A percentile compares a stretch with the other conserved stretches of the same genome.
Evolutionary conservation across 805 yeast genomes (phyloP).

Genomic region (Torulaspora franciscae): DNA sequence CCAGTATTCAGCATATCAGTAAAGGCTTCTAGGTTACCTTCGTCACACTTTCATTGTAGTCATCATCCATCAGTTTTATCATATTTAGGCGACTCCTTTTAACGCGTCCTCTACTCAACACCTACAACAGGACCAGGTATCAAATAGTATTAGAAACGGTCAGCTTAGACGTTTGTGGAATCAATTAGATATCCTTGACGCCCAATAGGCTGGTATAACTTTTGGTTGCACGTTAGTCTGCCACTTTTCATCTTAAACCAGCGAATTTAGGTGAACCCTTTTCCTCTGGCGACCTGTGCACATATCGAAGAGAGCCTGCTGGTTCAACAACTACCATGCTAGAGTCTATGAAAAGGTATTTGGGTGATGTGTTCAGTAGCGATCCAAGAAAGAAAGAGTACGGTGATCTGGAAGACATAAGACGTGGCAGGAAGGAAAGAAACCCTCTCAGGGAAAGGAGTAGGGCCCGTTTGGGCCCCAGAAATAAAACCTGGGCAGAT

Average conservation of each 20-base stretch:
- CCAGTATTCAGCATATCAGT: constrained; percentile 22
- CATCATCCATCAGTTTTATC: not conserved
- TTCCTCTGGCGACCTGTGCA: too few relatives aligned
- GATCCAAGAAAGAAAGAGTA: constrained; percentile 23
- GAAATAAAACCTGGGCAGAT: not conserved
- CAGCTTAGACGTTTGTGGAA: not conserved
- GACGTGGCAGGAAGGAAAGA: constrained; percentile 1
- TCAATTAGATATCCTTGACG: not conserved
- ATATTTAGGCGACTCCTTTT: not conserved
- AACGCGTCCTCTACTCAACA: not conserved
- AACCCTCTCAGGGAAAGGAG: constrained; percentile 5
- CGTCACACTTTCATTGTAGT: not conserved
- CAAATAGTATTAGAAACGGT: not conserved
- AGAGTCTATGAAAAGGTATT: constrained; percentile 14
- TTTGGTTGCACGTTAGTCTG: not conserved
- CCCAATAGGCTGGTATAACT: too few relatives aligned
- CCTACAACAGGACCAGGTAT: not conserved
- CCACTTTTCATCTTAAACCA: not conserved
- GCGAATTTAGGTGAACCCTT: not conserved
- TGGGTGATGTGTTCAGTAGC: constrained; percentile 12
- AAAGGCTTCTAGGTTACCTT: not conserved
- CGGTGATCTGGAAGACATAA: constrained; percentile 19
- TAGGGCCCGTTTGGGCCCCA: constrained; percentile 9
- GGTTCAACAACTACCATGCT: constrained; percentile 7
- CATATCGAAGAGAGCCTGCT: not conserved